Conservation (phyloP, 768 basidiomycete species). For the Podaxis rugospora region DNA sequence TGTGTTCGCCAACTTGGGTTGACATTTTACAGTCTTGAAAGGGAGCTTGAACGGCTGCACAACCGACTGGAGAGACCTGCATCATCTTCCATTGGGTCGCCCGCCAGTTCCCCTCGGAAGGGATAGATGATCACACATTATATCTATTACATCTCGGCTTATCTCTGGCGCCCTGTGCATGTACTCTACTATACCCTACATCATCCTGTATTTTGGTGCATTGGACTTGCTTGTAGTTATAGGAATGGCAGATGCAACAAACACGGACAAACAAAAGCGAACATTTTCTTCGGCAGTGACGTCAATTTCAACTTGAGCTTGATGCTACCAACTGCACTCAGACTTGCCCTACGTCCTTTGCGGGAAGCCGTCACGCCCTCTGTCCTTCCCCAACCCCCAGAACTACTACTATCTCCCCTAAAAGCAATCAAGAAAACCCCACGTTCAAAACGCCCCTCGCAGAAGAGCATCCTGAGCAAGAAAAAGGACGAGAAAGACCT, state of each 20-base stretch:
- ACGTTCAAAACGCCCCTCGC: too few species aligned
- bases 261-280: neutral
- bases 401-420: neutral
- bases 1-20: neutral
- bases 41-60: slow-evolving; percentile 24
- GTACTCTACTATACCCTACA: slow-evolving; percentile 3
- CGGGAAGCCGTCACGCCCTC: neutral
- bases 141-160: neutral
- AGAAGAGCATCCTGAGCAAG: too few species aligned
- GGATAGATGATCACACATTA: neutral
- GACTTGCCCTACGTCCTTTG: neutral
- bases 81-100: slow-evolving; percentile 8
- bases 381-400: neutral
- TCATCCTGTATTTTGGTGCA: slow-evolving; percentile 5
- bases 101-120: slow-evolving; percentile 5
- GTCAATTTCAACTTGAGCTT: neutral
- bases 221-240: neutral
- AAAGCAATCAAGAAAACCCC: too few species aligned
- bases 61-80: slow-evolving; percentile 19
- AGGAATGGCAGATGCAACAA: neutral
- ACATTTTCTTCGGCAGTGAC: neutral
- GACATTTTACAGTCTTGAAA: slow-evolving; percentile 18
- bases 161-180: neutral
- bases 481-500: neutral
- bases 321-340: slow-evolving; percentile 1